Base-by-base conservation (phyloP, 2,329 filamentous ascomycete genomes). In the Alternaria sp. region DNA sequence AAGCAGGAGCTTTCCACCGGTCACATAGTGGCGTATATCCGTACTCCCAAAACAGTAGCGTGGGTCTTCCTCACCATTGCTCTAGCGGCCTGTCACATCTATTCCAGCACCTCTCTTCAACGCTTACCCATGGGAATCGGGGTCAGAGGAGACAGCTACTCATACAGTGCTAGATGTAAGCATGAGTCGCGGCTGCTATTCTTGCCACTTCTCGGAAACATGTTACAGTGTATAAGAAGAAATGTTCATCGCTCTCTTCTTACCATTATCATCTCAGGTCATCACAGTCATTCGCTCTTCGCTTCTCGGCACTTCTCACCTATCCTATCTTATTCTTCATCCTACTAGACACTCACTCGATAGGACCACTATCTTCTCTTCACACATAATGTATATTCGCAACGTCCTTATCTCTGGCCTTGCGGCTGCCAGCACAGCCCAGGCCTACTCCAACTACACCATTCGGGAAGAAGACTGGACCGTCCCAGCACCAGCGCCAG, bases 321-420 rank as follows among this genome's bases (percentile, higher is more conserved):
- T 46, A 44, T 60, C 17, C 23, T 36, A 25, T 56, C 43, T 26
- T 56, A 53, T 51, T 54, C 36, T 58, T 52, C 13, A 30, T 52
- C 45, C 19, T 52, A 19, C 32, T 10, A 53, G 46, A 28, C 61
- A 57, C 57, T 67, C 61, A 43, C 67, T 69, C 51, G 25, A 47
- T 56, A 63, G 8, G 45, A 36, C 32, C 36, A 32, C 40, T 36
- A 53, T 56, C 44, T n/a, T 30, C 23, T 23, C 25, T 23, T 62
- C 10, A 50, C 30, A 44, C 51, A 74, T 77, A 78, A 78, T 78
- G 76, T 74, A 78, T 74, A 73, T 76, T 71, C 71, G 73, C 60
- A 67, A 69, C 44, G 56, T 68, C n/a, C 56, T 78, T 45, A 9
- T 74, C 61, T 54, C 73, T 26, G 59, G 73, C 49, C 64, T 78